Conservation (phyloP, 2,329 filamentous ascomycete genomes). For the Colletotrichum costaricense region DNA sequence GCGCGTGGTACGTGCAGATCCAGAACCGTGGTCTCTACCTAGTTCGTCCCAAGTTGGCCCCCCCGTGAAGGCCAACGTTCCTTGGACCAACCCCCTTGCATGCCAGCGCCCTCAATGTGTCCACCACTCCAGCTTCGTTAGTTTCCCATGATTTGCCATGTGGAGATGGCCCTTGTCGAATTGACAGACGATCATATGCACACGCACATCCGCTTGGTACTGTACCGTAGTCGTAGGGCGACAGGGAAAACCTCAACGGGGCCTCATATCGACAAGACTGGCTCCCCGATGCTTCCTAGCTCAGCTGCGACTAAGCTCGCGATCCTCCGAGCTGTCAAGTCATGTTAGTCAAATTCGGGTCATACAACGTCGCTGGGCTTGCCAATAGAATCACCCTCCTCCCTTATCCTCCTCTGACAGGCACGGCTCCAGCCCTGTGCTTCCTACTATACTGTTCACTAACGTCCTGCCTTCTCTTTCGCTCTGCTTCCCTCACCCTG, state of each 20-base stretch:
- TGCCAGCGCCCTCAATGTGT: slow-evolving; percentile 17
- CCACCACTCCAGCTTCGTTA: slow-evolving; percentile 22
- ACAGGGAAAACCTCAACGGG: slow-evolving; percentile 15
- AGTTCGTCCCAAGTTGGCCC: slow-evolving; percentile 5
- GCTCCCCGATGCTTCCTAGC: not conserved
- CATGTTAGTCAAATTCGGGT: slow-evolving; percentile 13
- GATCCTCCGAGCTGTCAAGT: slow-evolving; percentile 15
- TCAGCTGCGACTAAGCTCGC: not conserved
- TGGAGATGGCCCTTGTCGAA: slow-evolving; percentile 20
- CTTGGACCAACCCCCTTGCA: slow-evolving; percentile 30
- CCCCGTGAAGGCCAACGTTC: slow-evolving; percentile 25
- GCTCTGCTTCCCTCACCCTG: slow-evolving; percentile 13
- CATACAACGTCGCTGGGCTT: slow-evolving; percentile 6
- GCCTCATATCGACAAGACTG: not conserved
- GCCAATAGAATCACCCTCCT: slow-evolving; percentile 26
- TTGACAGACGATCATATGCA: slow-evolving; percentile 9
- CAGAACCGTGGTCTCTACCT: slow-evolving; percentile 1
- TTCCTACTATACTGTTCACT: not conserved
- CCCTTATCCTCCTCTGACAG: slow-evolving; percentile 1
- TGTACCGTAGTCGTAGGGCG: slow-evolving; percentile 5
- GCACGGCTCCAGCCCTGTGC: slow-evolving; percentile 10
- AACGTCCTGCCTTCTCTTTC: slow-evolving; percentile 1
- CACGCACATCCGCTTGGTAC: not conserved
- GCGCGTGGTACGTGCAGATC: slow-evolving; percentile 1
- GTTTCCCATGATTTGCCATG: slow-evolving; percentile 21